Conservation (phyloP, 225 moss, liverwort and hornwort species). For the Thuidium tamariscinum region DNA sequence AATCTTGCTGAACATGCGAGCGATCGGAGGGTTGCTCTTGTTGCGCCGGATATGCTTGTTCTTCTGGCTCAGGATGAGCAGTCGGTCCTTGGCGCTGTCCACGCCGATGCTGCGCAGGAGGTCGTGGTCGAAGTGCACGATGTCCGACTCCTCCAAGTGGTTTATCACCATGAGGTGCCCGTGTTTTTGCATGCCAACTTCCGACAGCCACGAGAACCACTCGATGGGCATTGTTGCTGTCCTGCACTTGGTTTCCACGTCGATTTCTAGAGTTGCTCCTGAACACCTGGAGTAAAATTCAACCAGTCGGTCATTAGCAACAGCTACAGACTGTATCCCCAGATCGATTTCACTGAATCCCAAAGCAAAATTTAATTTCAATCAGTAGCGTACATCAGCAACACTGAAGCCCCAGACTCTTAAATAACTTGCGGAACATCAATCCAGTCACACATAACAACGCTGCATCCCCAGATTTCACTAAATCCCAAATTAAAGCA, state of each 20-base stretch:
- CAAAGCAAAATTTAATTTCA: neutral
- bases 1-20: neutral
- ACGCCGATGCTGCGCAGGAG: constrained; percentile 34
- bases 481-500: too few species aligned
- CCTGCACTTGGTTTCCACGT: neutral
- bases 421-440: neutral
- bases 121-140: constrained; percentile 33
- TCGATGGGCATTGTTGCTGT: constrained; percentile 1
- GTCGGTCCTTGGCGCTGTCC: constrained; percentile 25
- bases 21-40: neutral
- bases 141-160: constrained; percentile 24
- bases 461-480: neutral
- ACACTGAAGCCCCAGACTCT: neutral
- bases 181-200: constrained; percentile 36
- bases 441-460: neutral
- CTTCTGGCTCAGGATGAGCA: constrained; percentile 26
- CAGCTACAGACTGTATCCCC: neutral
- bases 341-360: neutral
- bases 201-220: constrained; percentile 33
- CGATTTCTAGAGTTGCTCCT: neutral
- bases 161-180: constrained; percentile 7
- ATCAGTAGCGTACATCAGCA: neutral
- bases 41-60: constrained; percentile 7
- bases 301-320: neutral
- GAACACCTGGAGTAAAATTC: neutral